These are phyloP conservation scores for Pseudogymnoascus sp. DNA, from an alignment of 2,329 filamentous ascomycete species.

Conservation along the genomic window DNA sequence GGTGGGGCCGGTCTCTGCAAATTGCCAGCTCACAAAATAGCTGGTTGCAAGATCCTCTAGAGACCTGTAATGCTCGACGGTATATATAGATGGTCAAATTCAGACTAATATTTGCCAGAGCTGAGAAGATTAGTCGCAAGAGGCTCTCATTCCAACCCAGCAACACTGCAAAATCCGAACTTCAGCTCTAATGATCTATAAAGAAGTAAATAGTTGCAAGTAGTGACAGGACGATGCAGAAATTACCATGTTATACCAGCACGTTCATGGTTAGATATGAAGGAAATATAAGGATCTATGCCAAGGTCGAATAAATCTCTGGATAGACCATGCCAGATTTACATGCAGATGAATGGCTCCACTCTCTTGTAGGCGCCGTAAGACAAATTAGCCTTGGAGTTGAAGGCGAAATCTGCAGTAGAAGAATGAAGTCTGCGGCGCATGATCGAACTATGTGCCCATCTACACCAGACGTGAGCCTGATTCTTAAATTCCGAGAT, in stretches of 20 bases:
- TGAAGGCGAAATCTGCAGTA: constrained; percentile 13
- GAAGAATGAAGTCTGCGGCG: background rate
- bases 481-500: background rate
- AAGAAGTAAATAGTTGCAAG: constrained; percentile 13
- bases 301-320: constrained; percentile 18
- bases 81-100: background rate
- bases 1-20: background rate
- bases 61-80: background rate
- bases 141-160: constrained; percentile 12
- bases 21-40: background rate
- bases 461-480: background rate
- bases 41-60: background rate
- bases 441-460: background rate
- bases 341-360: constrained; percentile 15
- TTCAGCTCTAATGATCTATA: constrained; percentile 17
- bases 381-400: constrained; percentile 20
- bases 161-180: constrained; percentile 17
- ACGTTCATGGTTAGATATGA: constrained; percentile 13
- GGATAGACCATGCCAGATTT: constrained; percentile 23
- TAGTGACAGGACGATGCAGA: constrained; percentile 18
- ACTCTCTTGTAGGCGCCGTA: constrained; percentile 13
- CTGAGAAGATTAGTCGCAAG: constrained; percentile 6
- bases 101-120: background rate
- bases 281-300: constrained; percentile 19
- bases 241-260: constrained; percentile 15